Base-by-base conservation (phyloP, 345 rosid species). In the rapeseed (Brassica napus) region DNA sequence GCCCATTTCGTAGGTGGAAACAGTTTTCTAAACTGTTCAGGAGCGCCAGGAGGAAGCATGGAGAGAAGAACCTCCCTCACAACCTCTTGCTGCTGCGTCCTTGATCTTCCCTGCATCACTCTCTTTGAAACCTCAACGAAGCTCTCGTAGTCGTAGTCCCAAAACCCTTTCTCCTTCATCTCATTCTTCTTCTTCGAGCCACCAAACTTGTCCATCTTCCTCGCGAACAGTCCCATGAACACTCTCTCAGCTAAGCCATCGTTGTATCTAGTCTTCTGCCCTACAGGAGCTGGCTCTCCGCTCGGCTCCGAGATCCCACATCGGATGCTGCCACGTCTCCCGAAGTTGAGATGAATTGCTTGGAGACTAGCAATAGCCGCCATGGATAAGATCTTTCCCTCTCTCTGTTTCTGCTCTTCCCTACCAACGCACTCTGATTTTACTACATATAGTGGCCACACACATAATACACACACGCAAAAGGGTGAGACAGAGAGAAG, bases 1-100 rank as follows among this genome's bases (percentile, higher is more conserved):
- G 98, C 96, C 98, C 98, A 95, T 76, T 83, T 91, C 30, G 99
- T 90, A 5, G 97, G 94, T 5, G 99, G 99, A 84, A 95, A 95
- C 75, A 94, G 69, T 82, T 92, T 91, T 81, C 87, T 82, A 68
- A 94, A 92, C 98, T 94, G 97, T 21, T 87, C 86, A 15, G 97
- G 98, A 7, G 98, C 97, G 37, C 97, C 97, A 2, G 97, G 97
- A 52, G 98, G 96, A 31, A 92, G 92, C 98, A 94, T 90, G 47
- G 98, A 94, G 79, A 94, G 73, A 82, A 95, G 91, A 75, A 95
- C 96, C 75, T 95, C 91, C 16, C 97, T 86, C 59, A 94, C 98
- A 8, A 85, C 99, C 77, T 91, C 84, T 79, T 94, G 96, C 76
- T 94, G 98, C 87, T 89, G 89, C 15, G 31, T 26, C 9, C 94